phyloP scores from a whole-genome alignment of 257 asterid genomes.

The Jacaranda copaia region DNA sequence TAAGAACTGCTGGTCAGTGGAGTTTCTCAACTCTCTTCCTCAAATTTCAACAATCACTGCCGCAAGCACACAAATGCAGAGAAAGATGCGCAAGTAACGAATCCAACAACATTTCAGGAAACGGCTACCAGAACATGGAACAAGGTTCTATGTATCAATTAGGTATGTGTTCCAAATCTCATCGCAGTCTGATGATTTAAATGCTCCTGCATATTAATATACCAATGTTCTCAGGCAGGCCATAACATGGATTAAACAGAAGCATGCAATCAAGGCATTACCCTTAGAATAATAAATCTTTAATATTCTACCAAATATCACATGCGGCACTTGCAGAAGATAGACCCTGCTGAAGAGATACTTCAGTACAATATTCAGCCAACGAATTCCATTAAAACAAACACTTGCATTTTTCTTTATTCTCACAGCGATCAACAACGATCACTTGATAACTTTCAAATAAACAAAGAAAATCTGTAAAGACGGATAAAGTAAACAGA shows the following conservation, averaged over 20 bases:
- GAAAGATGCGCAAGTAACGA: background rate
- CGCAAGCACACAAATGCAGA: background rate
- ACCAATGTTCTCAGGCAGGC: background rate
- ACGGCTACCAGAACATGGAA: background rate
- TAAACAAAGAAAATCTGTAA: background rate
- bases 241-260: background rate
- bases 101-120: background rate
- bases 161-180: no score
- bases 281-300: background rate
- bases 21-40: background rate
- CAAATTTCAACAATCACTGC: constrained; percentile 6
- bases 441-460: background rate
- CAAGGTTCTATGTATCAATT: background rate
- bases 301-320: background rate
- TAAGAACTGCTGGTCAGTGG: background rate
- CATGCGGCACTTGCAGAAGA: background rate
- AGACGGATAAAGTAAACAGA: background rate
- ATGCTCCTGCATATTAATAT: background rate
- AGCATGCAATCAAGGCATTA: constrained; percentile 16
- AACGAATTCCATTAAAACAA: background rate
- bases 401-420: background rate
- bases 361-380: background rate
- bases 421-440: background rate
- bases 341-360: no score
- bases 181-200: background rate